Evolutionary conservation across 805 yeast species (phyloP).

Genomic region (Candida mattraensis): DNA sequence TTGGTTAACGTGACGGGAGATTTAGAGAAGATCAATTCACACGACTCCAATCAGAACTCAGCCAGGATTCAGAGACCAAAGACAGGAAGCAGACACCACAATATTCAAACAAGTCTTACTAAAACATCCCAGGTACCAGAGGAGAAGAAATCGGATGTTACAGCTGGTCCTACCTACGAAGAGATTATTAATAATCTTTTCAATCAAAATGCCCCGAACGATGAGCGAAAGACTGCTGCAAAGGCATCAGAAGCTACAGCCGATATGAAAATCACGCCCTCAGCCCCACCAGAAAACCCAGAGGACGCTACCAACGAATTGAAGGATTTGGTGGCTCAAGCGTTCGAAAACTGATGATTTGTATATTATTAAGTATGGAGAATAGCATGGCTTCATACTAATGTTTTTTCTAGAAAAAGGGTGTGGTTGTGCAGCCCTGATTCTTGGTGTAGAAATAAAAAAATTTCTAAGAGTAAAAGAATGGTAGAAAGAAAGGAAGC

Average conservation of each 20-base stretch:
- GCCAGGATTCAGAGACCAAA: conserved; percentile 23
- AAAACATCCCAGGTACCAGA: conserved; percentile 10
- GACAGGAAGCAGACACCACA: conserved; percentile 20
- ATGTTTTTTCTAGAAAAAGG: conserved; percentile 15
- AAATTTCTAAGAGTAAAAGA: conserved; percentile 2
- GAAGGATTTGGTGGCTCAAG: conserved; percentile 36
- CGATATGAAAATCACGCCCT: conserved; percentile 1
- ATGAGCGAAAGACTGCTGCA: conserved; percentile 3
- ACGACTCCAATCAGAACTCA: conserved; percentile 10
- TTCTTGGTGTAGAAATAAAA: too few species aligned
- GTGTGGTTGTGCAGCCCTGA: conserved; percentile 16
- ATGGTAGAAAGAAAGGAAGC: conserved; percentile 1
- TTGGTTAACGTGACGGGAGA: conserved; percentile 87
- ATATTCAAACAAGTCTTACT: conserved; percentile 14
- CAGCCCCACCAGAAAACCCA: conserved; percentile 11
- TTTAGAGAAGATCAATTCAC: conserved; percentile 38
- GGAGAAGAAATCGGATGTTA: conserved; percentile 5
- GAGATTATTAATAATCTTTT: conserved; percentile 27
- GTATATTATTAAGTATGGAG: too few species aligned
- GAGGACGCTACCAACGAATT: conserved; percentile 31
- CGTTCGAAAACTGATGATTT: conserved; percentile 23
- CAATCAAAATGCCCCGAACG: conserved; percentile 10
- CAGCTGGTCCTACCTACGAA: conserved; percentile 22
- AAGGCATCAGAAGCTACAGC: conserved; percentile 3
- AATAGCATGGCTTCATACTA: too few species aligned